Conservation (phyloP, 129 eudicot genomes). For the Gnaphalium uliginosum region DNA sequence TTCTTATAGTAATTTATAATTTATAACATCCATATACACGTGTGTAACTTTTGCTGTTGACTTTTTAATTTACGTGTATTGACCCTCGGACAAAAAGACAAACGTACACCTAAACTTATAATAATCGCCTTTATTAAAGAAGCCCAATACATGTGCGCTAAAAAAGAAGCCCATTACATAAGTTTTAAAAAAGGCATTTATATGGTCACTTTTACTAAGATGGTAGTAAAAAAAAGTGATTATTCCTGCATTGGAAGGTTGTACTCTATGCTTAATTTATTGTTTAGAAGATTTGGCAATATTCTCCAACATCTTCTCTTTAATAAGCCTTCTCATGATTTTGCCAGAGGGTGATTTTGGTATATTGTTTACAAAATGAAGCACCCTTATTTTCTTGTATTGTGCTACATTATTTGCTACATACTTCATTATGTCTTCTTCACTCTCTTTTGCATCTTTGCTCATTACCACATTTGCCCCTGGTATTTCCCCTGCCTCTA, state of each 20-base stretch:
- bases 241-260: conserved; percentile 8
- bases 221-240: not conserved
- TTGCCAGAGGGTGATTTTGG: conserved; percentile 94
- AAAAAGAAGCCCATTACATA: conserved; percentile 6
- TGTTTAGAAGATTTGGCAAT: conserved; percentile 28
- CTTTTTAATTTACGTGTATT: not conserved
- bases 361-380: conserved; percentile 76
- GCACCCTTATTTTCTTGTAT: conserved; percentile 71
- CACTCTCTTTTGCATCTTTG: conserved; percentile 64
- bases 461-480: conserved; percentile 84
- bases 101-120: not conserved
- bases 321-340: conserved; percentile 84
- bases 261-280: conserved; percentile 6
- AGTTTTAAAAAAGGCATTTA: not conserved
- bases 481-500: conserved; percentile 95
- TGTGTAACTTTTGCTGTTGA: not conserved
- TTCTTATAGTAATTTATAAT: not conserved
- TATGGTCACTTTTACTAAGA: not conserved
- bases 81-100: not conserved
- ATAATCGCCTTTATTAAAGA: not conserved
- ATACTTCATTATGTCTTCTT: conserved; percentile 72
- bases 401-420: conserved; percentile 75
- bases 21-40: not conserved
- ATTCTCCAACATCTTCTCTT: conserved; percentile 56
- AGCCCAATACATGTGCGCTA: not conserved